Evolutionary conservation across 2,329 filamentous ascomycete species (phyloP), one percentile per base, ranked within the genome.

Genomic region (Cladophialophora bantiana): DNA sequence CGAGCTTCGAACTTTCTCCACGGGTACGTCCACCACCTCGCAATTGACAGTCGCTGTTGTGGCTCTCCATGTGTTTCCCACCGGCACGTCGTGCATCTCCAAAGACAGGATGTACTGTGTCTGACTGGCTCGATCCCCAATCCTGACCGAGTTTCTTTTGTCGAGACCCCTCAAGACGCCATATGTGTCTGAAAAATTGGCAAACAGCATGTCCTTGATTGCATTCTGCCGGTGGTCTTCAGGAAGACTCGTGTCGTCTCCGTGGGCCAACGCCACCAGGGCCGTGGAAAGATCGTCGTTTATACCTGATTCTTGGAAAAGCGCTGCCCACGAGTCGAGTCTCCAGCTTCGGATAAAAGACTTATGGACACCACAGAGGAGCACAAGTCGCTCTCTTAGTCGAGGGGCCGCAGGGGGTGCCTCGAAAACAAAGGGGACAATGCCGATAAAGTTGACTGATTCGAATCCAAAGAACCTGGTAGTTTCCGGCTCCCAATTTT

Each of bases 291-390:
- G 20, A 3, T 50, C 20, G 45, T 50, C 20, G 20, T 26, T 50
- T 26, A 18, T 2, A 31, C 10, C 45, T 3, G 45, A 50, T 20
- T 50, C 45, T 10, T 50, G 45, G 45, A 50, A 50, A 5, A 50
- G 26, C 18, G 45, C 45, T 3, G 45, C 45, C 45, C 45, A 50
- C 20, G 45, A 50, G 20, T 50, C 45, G 9, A 50, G 18, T 10
- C 45, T 26, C 45, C 45, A 50, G 45, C 45, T 50, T 13, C 45
- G 45, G 45, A 50, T 50, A 18, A 50, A 50, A 7, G 45, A 50
- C 10, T 50, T 50, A 18, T 50, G 45, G 3, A 50, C 45, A 12
- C 45, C 45, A 5, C 45, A 50, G 20, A 50, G 45, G 45, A 50
- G 45, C 7, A 50, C 45, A 20, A 50, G 45, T 13, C 45, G 45